phyloP scores from a whole-genome alignment of 805 yeast genomes.

The Barnettozyma botsteinii region DNA sequence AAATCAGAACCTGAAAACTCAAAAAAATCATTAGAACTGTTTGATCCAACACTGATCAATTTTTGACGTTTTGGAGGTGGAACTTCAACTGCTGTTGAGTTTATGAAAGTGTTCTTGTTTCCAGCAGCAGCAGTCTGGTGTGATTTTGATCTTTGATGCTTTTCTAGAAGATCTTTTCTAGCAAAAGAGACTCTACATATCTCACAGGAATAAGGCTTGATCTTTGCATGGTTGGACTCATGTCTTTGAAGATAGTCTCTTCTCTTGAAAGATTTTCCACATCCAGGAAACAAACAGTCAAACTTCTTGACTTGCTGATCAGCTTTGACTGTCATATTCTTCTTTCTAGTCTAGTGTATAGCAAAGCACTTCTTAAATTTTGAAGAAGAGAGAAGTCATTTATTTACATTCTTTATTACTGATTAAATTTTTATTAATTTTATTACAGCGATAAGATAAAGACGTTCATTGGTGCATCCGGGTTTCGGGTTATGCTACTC shows the following conservation, averaged over 20 bases:
- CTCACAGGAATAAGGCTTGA: slow-evolving; percentile 26
- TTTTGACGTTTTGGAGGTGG: neutral
- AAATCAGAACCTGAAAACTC: slow-evolving; percentile 4
- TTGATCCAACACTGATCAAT: neutral
- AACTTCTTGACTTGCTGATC: slow-evolving; percentile 2
- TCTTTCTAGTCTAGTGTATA: no score
- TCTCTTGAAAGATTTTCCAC: slow-evolving; percentile 27
- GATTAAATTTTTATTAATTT: no score
- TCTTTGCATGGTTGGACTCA: slow-evolving; percentile 26
- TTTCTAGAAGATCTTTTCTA: slow-evolving; percentile 29
- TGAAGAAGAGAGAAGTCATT: no score
- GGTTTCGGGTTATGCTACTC: no score
- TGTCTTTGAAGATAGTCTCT: slow-evolving; percentile 32
- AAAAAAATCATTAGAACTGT: neutral
- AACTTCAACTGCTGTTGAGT: neutral
- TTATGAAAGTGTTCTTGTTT: neutral
- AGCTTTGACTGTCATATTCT: neutral
- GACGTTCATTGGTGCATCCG: neutral
- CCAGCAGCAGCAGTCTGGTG: slow-evolving; percentile 9
- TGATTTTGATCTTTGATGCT: slow-evolving; percentile 25
- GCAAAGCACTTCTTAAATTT: no score
- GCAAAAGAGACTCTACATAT: slow-evolving; percentile 27
- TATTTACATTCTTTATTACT: no score
- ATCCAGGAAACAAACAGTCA: slow-evolving; percentile 15
- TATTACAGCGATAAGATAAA: neutral